These are phyloP conservation scores for Chlamydomonas sp. DNA, from an alignment of 139 green algal genomes.

Conservation along the genomic window DNA sequence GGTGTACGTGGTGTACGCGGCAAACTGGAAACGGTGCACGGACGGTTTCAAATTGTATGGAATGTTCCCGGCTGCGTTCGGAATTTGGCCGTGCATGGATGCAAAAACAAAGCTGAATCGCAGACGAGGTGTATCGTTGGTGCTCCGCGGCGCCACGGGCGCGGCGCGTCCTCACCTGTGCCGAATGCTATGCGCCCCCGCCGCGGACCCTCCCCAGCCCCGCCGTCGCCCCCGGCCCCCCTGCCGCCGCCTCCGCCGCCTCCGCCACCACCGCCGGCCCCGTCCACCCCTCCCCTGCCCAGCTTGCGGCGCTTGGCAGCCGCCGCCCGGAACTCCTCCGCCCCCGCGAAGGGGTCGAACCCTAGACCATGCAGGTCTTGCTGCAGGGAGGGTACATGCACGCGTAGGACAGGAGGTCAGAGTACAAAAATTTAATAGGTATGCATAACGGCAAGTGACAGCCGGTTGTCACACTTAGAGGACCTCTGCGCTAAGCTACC, in stretches of 20 bases:
- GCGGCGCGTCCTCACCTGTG: slow-evolving; percentile 68
- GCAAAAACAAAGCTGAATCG: too few relatives aligned
- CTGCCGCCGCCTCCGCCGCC: background rate
- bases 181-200: slow-evolving; percentile 86
- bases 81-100: too few relatives aligned
- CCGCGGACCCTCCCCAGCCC: background rate
- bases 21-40: background rate
- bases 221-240: background rate
- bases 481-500: too few relatives aligned
- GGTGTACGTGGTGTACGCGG: background rate
- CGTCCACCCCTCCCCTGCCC: background rate
- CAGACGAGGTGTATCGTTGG: too few relatives aligned
- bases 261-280: background rate
- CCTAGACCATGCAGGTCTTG: slow-evolving; percentile 87
- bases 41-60: background rate
- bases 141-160: too few relatives aligned
- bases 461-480: too few relatives aligned
- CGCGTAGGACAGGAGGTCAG: background rate
- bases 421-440: background rate
- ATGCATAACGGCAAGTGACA: too few relatives aligned
- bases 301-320: slow-evolving; percentile 28
- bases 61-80: too few relatives aligned
- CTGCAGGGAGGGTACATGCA: slow-evolving; percentile 17
- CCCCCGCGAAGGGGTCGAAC: slow-evolving; percentile 90
- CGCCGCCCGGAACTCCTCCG: slow-evolving; percentile 84